Evolutionary conservation across 2,329 filamentous ascomycete genomes (phyloP), one percentile per base, ranked within the genome.

Genomic region (Penicillium crustosum): DNA sequence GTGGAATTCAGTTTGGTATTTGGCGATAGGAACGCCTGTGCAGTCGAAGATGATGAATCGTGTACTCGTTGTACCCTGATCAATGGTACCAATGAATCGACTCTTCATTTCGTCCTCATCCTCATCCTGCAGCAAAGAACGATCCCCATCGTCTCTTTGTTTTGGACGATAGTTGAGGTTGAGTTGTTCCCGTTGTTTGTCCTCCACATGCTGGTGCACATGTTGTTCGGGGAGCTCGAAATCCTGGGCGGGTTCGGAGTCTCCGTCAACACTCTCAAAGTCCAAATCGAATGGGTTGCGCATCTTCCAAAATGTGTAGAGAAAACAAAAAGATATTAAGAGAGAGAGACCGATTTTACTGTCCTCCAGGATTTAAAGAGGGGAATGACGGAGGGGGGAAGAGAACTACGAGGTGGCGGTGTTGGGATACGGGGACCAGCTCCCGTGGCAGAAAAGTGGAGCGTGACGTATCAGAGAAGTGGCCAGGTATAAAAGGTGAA

Each of bases 11-110:
- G 93, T 86, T 77, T 96, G 92, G 73, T 96, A 91, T 66, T 86
- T 88, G 38, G 89, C 91, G 44, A 94, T 84, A 4, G 90, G 89
- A 58, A 89, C 86, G 55, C 92, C 91, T 42, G 84, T 78, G 63
- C 86, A 86, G 75, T 96, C 87, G 78, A 96, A 96, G 71, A 97
- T 93, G 66, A 96, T 84, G 77, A 96, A 96, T 38, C 92, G 85
- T 35, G 91, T 90, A 58, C 89, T 93, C 33, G 92, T 96, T 13
- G 92, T 96, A 58, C 92, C 92, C 70, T 95, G 91, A 72, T 96
- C 92, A 72, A 96, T 93, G 66, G 89, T 90, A 59, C 91, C 92
- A 60, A 96, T 88, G 69, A 90, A 96, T 47, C 64, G 72, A 35
- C 75, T 66, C 55, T 75, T 74, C 41, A 75, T 62, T 49, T 70